phyloP scores from a whole-genome alignment of 805 yeast genomes.

The Teunomyces lycoperdinae region DNA sequence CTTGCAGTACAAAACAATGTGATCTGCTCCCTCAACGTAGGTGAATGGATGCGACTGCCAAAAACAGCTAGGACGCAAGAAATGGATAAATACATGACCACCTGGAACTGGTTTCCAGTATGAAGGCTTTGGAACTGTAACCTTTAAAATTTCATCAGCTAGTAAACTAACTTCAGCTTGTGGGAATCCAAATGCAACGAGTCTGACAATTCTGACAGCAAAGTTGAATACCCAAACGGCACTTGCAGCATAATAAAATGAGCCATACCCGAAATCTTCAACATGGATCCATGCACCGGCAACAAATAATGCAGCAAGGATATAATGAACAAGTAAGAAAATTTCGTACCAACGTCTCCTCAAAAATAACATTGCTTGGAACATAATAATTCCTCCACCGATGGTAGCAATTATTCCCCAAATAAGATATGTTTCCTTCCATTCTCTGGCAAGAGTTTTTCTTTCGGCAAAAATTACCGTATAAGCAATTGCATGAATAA shows the following conservation, averaged over 20 bases:
- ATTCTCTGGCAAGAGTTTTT: conserved; percentile 11
- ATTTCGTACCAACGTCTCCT: conserved; percentile 49
- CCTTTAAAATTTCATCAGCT: conserved; percentile 37
- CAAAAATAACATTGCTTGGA: conserved; percentile 46
- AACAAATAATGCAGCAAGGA: conserved; percentile 48
- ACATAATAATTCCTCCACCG: conserved; percentile 39
- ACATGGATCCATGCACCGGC: conserved; percentile 50
- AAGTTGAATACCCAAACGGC: conserved; percentile 41
- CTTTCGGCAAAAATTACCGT: conserved; percentile 5
- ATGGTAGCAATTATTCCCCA: conserved; percentile 28
- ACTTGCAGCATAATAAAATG: conserved; percentile 27
- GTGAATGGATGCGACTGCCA: conserved; percentile 47
- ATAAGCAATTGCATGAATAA: conserved; percentile 19
- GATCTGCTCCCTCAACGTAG: conserved; percentile 18
- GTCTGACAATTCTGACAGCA: conserved; percentile 24
- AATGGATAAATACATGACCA: conserved; percentile 40
- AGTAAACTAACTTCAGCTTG: conserved; percentile 26
- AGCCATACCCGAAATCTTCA: conserved; percentile 29
- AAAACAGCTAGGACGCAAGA: conserved; percentile 31
- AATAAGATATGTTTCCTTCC: conserved; percentile 19
- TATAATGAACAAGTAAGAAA: conserved; percentile 57
- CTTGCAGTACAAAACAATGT: conserved; percentile 31
- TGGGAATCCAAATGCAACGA: conserved; percentile 34
- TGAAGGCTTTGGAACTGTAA: conserved; percentile 33
- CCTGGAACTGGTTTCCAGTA: conserved; percentile 39